A percentile compares a stretch with the other conserved stretches of the same genome.
These are phyloP conservation scores for Globisporangium alternatum DNA, from an alignment of 352 stramenopile genomes.

Conservation along the genomic window DNA sequence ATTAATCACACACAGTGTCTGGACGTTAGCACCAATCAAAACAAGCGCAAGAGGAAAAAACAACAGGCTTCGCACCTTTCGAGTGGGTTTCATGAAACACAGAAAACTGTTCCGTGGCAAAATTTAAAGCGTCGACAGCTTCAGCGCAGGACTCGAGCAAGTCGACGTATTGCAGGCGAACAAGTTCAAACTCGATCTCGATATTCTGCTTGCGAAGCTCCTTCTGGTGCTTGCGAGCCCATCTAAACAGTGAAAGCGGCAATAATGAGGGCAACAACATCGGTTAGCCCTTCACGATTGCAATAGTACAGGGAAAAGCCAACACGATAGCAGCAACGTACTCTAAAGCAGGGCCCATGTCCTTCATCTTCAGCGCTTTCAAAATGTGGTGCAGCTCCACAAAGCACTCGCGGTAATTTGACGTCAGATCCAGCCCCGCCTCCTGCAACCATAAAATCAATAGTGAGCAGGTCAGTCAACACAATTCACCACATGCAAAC, in stretches of 20 bases:
- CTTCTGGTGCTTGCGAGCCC: slow-evolving; percentile 51
- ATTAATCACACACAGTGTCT: not conserved
- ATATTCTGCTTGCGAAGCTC: slow-evolving; percentile 49
- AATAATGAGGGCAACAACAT: not conserved
- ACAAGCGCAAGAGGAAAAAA: not conserved
- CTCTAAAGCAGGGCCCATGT: slow-evolving; percentile 65
- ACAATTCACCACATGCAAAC: too few species aligned
- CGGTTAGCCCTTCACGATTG: not conserved
- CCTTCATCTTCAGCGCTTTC: slow-evolving; percentile 55
- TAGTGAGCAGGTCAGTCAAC: not conserved
- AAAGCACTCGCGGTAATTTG: slow-evolving; percentile 60
- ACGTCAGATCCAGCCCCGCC: slow-evolving; percentile 45
- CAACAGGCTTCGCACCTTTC: slow-evolving; percentile 29
- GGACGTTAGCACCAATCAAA: not conserved
- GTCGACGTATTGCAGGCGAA: slow-evolving; percentile 81
- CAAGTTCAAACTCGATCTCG: slow-evolving; percentile 82
- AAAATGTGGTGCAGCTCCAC: slow-evolving; percentile 66
- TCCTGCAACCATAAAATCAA: slow-evolving; percentile 34
- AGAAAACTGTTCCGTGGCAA: slow-evolving; percentile 60
- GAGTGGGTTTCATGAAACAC: slow-evolving; percentile 59
- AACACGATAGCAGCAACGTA: slow-evolving; percentile 27
- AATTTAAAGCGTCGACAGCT: slow-evolving; percentile 66
- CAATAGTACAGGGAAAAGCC: not conserved
- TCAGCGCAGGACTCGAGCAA: slow-evolving; percentile 60
- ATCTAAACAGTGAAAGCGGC: slow-evolving; percentile 34